Evolutionary conservation across 2,329 filamentous ascomycete species (phyloP).

Genomic region (Epichloe uncinata): DNA sequence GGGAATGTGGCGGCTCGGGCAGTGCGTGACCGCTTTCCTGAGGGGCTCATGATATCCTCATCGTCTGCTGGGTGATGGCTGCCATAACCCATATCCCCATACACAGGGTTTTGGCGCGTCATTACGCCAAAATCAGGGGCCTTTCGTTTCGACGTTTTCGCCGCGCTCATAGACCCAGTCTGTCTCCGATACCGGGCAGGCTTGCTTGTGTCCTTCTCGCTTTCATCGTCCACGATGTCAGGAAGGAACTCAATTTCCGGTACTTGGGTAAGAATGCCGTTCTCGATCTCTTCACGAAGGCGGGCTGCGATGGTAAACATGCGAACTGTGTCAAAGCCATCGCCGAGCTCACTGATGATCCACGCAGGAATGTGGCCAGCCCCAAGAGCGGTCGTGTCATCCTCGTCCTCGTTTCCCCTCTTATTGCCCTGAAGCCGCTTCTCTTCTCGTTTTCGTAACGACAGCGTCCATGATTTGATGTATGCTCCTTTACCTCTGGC

Average conservation of each 20-base stretch:
- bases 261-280: conserved; percentile 29
- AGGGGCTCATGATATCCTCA: conserved; percentile 9
- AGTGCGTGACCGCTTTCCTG: conserved; percentile 13
- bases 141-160: conserved; percentile 14
- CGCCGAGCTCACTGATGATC: conserved; percentile 32
- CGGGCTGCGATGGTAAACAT: conserved; percentile 34
- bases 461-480: conserved; percentile 42
- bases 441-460: conserved; percentile 51
- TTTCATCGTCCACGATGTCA: conserved; percentile 32
- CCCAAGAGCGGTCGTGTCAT: conserved; percentile 14
- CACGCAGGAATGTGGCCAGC: conserved; percentile 34
- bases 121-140: conserved; percentile 7
- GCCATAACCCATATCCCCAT: conserved; percentile 2
- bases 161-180: conserved; percentile 6
- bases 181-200: conserved; percentile 11
- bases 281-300: conserved; percentile 31
- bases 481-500: conserved; percentile 16
- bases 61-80: conserved; percentile 2
- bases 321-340: conserved; percentile 32
- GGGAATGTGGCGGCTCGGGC: conserved; percentile 2
- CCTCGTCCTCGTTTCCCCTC: conserved; percentile 17
- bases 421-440: conserved; percentile 32
- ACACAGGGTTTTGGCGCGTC: background rate
- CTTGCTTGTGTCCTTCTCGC: conserved; percentile 13
- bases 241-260: conserved; percentile 48